These are phyloP conservation scores for Gardenia jasminoides DNA, from an alignment of 257 asterid species.

Conservation along the genomic window DNA sequence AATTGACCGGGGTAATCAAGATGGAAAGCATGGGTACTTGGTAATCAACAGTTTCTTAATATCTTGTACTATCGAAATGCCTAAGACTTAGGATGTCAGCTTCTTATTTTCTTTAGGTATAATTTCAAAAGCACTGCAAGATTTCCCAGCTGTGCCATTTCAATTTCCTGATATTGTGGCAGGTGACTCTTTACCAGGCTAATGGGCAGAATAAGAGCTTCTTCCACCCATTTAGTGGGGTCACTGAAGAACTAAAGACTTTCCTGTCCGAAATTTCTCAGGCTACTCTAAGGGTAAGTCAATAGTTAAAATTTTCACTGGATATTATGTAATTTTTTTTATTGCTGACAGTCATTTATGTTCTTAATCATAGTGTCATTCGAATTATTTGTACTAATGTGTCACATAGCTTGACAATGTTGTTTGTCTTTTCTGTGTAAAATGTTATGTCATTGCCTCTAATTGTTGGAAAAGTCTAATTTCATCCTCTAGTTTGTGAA, in stretches of 20 bases:
- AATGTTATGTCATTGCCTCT: not conserved
- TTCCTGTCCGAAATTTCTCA: conserved; percentile 71
- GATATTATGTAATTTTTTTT: not conserved
- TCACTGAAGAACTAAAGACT: conserved; percentile 75
- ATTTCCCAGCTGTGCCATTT: not conserved
- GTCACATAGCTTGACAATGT: not conserved
- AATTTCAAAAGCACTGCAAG: not conserved
- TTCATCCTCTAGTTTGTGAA: not conserved
- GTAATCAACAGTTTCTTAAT: conserved; percentile 30
- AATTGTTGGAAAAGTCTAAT: not conserved
- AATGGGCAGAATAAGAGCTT: conserved; percentile 61
- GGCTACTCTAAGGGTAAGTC: conserved; percentile 53
- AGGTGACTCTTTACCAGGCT: conserved; percentile 50
- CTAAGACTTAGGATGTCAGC: not conserved
- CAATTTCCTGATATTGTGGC: conserved; percentile 10
- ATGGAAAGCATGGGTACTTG: conserved; percentile 83
- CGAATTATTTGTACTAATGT: not conserved
- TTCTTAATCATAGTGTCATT: not conserved
- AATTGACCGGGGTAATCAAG: conserved; percentile 71
- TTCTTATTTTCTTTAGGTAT: not conserved
- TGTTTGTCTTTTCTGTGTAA: not conserved
- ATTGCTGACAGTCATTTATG: not conserved
- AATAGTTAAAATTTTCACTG: not conserved
- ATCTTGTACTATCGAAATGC: not conserved
- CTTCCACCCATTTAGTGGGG: conserved; percentile 72